Percentiles rank a stretch among this genome's conserved stretches.
Evolutionary conservation across 192 early-diverging fungal species (phyloP).

Genomic region (Linnemannia schmuckeri): DNA sequence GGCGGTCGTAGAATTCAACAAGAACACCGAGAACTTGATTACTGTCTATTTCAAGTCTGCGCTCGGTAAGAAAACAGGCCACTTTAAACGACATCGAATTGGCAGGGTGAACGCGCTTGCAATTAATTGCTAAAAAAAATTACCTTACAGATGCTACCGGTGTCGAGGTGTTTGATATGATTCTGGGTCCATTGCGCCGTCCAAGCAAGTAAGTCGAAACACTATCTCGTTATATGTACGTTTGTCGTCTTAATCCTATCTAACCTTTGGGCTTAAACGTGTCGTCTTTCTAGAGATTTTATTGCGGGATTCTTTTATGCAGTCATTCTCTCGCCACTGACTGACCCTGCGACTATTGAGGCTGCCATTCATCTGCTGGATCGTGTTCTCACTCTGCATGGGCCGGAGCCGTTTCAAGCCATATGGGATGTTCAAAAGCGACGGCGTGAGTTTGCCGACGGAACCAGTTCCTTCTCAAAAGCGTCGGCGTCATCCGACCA

Average conservation of each 20-base stretch:
- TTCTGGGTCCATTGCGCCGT: slow-evolving; percentile 40
- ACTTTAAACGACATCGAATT: neutral
- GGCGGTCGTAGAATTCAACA: slow-evolving; percentile 33
- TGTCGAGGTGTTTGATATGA: slow-evolving; percentile 44
- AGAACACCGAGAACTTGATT: slow-evolving; percentile 45
- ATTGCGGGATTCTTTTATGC: slow-evolving; percentile 46
- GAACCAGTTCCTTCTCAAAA: slow-evolving; percentile 28
- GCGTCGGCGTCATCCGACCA: slow-evolving; percentile 1
- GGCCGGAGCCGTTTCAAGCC: slow-evolving; percentile 34
- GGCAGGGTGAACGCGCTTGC: neutral
- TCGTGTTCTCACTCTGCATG: slow-evolving; percentile 39
- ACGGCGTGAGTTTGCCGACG: slow-evolving; percentile 41
- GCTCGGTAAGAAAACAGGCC: slow-evolving; percentile 23
- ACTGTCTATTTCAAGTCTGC: slow-evolving; percentile 41
- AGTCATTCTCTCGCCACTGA: slow-evolving; percentile 40
- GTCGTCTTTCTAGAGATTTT: slow-evolving; percentile 30
- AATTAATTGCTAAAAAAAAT: neutral
- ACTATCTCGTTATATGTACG: neutral
- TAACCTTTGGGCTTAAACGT: neutral
- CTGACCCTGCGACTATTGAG: slow-evolving; percentile 41
- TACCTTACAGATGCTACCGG: slow-evolving; percentile 33
- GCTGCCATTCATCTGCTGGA: slow-evolving; percentile 45
- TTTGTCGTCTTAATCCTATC: neutral
- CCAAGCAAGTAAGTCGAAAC: slow-evolving; percentile 32
- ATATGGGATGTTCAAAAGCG: slow-evolving; percentile 48